Evolutionary conservation across 768 basidiomycete genomes (phyloP).

Genomic region (Fomitopsis serialis): DNA sequence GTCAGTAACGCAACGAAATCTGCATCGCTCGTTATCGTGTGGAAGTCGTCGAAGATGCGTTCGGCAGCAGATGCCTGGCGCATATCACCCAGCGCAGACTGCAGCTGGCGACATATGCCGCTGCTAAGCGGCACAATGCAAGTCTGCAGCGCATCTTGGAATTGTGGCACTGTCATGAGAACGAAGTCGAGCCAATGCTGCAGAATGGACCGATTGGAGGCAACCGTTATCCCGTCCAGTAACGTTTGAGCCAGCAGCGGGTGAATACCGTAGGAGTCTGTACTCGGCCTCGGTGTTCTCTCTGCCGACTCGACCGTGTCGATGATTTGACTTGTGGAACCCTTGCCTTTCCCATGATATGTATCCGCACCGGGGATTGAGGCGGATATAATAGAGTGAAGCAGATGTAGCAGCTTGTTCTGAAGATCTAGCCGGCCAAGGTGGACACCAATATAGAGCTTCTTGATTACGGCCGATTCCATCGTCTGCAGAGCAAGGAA

Average conservation of each 20-base stretch:
- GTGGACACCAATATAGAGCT: slow-evolving; percentile 73
- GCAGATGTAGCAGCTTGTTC: slow-evolving; percentile 86
- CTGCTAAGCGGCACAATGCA: slow-evolving; percentile 73
- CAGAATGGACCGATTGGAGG: slow-evolving; percentile 70
- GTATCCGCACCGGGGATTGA: slow-evolving; percentile 37
- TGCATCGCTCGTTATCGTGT: slow-evolving; percentile 60
- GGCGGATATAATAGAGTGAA: slow-evolving; percentile 80
- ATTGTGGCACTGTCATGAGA: slow-evolving; percentile 84
- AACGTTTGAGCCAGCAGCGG: slow-evolving; percentile 74
- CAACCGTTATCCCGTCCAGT: slow-evolving; percentile 69
- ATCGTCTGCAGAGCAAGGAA: slow-evolving; percentile 50
- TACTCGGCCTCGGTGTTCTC: slow-evolving; percentile 10
- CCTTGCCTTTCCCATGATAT: slow-evolving; percentile 1
- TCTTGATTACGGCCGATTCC: slow-evolving; percentile 66
- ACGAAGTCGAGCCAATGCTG: slow-evolving; percentile 98
- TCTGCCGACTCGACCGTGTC: neutral
- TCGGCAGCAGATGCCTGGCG: slow-evolving; percentile 35
- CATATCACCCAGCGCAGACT: slow-evolving; percentile 49
- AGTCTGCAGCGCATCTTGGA: slow-evolving; percentile 63
- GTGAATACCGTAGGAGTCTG: slow-evolving; percentile 50
- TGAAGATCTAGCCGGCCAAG: slow-evolving; percentile 72
- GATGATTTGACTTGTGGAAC: neutral
- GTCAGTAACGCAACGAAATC: slow-evolving; percentile 84
- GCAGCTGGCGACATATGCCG: slow-evolving; percentile 70
- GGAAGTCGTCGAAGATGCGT: slow-evolving; percentile 35